Evolutionary conservation across 306 rosid species (phyloP).

Genomic region (Mimosa bimucronata): DNA sequence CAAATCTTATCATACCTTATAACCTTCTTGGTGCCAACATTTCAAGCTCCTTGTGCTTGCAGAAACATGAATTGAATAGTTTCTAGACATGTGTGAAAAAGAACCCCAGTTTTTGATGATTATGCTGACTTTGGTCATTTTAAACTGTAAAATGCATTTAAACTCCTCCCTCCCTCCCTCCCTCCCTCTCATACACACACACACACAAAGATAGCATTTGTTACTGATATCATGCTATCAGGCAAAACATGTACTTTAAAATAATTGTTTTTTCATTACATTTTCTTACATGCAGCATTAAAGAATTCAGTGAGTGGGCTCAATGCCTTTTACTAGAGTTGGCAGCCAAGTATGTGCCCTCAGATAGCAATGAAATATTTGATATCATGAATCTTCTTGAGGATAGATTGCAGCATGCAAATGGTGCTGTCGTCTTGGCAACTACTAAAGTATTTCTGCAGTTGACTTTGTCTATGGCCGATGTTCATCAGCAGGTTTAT

Average conservation of each 20-base stretch:
- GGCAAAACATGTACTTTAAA: conserved; percentile 12
- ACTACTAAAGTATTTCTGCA: conserved; percentile 91
- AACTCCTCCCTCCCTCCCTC: conserved; percentile 24
- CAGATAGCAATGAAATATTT: conserved; percentile 86
- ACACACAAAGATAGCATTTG: conserved; percentile 15
- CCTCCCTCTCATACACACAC: conserved; percentile 25
- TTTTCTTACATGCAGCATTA: conserved; percentile 68
- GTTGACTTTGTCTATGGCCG: conserved; percentile 94
- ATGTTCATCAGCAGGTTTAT: conserved; percentile 98
- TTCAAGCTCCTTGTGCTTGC: conserved; percentile 7
- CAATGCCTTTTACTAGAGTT: conserved; percentile 92
- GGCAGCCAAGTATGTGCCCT: conserved; percentile 85
- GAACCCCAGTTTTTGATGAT: conserved; percentile 19
- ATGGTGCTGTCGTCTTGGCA: conserved; percentile 99
- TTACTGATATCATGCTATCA: background rate
- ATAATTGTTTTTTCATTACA: conserved; percentile 31
- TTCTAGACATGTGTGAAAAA: conserved; percentile 20
- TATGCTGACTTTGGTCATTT: background rate
- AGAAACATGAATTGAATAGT: conserved; percentile 20
- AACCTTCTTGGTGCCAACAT: conserved; percentile 21
- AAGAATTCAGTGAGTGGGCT: conserved; percentile 96
- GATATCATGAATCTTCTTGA: conserved; percentile 98
- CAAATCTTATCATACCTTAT: conserved; percentile 8
- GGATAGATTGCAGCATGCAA: conserved; percentile 99
- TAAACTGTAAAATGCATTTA: conserved; percentile 30